These are phyloP conservation scores for Podosphaera fusca DNA, from an alignment of 2,329 filamentous ascomycete species.

Conservation along the genomic window DNA sequence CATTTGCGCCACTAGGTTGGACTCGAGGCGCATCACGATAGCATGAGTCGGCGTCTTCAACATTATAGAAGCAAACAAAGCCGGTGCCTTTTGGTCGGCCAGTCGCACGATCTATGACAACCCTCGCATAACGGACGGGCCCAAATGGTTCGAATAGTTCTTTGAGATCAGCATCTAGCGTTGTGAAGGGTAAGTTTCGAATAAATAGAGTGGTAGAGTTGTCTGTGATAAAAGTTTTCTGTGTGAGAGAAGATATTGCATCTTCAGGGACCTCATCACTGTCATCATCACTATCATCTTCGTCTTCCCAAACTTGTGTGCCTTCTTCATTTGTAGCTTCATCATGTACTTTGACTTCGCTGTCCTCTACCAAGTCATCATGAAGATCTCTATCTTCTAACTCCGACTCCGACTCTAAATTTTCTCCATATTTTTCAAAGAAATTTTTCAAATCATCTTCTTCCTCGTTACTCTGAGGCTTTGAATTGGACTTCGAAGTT, in stretches of 20 bases:
- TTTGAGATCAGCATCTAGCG: slow-evolving; percentile 60
- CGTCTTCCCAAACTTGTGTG: slow-evolving; percentile 17
- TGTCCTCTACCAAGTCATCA: slow-evolving; percentile 11
- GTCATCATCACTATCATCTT: slow-evolving; percentile 21
- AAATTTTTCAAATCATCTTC: slow-evolving; percentile 18
- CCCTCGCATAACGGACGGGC: slow-evolving; percentile 66
- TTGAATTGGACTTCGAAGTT: slow-evolving; percentile 10
- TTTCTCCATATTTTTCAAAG: slow-evolving; percentile 15
- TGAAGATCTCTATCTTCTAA: slow-evolving; percentile 16
- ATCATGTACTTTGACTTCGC: slow-evolving; percentile 20
- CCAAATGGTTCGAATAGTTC: slow-evolving; percentile 79
- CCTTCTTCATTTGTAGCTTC: slow-evolving; percentile 16
- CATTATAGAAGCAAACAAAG: slow-evolving; percentile 78
- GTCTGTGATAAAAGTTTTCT: slow-evolving; percentile 24
- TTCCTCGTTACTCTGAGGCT: slow-evolving; percentile 4
- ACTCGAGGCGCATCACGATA: slow-evolving; percentile 49
- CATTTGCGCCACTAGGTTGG: slow-evolving; percentile 19
- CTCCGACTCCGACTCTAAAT: slow-evolving; percentile 18
- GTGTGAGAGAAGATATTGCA: slow-evolving; percentile 17
- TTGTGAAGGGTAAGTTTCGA: slow-evolving; percentile 79
- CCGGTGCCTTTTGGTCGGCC: slow-evolving; percentile 77
- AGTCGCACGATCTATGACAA: slow-evolving; percentile 69
- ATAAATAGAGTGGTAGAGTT: slow-evolving; percentile 70
- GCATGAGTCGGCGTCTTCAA: slow-evolving; percentile 53
- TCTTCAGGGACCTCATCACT: slow-evolving; percentile 23